Base-by-base conservation (phyloP, 1,284 basidiomycete genomes). In the Boletus sp. region DNA sequence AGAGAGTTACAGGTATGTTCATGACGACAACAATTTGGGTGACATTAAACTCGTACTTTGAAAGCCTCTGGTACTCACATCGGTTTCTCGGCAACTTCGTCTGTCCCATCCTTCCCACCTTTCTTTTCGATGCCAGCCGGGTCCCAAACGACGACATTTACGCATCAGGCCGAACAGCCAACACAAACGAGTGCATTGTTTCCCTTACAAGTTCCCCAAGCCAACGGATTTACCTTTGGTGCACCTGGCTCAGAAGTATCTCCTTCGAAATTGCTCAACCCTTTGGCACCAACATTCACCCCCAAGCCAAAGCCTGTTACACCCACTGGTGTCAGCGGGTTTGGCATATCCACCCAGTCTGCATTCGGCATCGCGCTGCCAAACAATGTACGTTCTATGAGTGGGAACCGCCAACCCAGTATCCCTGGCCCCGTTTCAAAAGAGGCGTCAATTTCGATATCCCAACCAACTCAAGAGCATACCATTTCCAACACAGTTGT, bases 201-300 rank as follows among this genome's bases (percentile, higher is more conserved):
- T 23, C 27, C 47, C 26, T 33, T 36, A 9, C 47, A 44, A n/a
- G n/a, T 44, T 16, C 13, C 48, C 10, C 51, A 49, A 26, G 5
- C 34, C 13, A 49, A 45, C 19, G 50, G 23, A 26, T 36, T 41
- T 30, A 6, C 36, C 36, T 35, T 38, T 30, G 26, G 23, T 12
- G 4, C 26, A 12, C 46, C 42, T 26, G 26, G 33, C 6, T 34
- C 45, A 20, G 57, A 59, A 39, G 13, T 17, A 8, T 44, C 43
- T 6, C 27, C 58, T 22, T 29, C 48, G 13, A 50, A 45, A 45
- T 23, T 29, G n/a, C 57, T 69, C 6, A 60, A 64, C 22, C 61
- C 64, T 34, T 54, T 56, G 17, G 67, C 60, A 5, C 44, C 62
- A 10, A 50, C 50, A 5, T 73, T 72, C 35, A 57, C 57, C 5